Evolutionary conservation across 139 green algal genomes (phyloP).

Genomic region (Pseudopediastrum boryanum): DNA sequence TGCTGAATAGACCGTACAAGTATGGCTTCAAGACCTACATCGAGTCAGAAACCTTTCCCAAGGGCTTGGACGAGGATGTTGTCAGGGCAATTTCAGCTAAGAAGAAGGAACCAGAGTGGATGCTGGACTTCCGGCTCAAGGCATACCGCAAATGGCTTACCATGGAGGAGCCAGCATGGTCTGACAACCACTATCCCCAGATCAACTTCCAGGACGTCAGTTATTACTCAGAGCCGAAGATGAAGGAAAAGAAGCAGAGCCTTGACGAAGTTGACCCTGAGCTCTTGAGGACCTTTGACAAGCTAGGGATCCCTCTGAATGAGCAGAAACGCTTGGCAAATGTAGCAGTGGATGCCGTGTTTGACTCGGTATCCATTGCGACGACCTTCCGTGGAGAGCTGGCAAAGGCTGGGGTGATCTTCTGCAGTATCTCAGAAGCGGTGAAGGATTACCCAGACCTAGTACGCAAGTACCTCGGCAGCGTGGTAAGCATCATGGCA

Average conservation of each 20-base stretch:
- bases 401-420: conserved; percentile 94
- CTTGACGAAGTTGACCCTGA: conserved; percentile 98
- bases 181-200: conserved; percentile 85
- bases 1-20: conserved; percentile 91
- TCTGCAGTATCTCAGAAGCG: conserved; percentile 96
- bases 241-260: conserved; percentile 85
- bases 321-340: conserved; percentile 99
- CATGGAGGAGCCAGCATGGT: conserved; percentile 94
- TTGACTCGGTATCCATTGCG: conserved; percentile 98
- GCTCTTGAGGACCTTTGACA: conserved; percentile 95
- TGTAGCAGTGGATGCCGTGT: conserved; percentile 98
- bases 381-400: conserved; percentile 98
- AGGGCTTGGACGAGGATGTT: conserved; percentile 93
- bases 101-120: conserved; percentile 99
- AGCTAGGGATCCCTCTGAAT: conserved; percentile 96
- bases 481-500: conserved; percentile 70
- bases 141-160: conserved; percentile 96
- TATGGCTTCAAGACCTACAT: conserved; percentile 95
- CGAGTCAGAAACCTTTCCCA: conserved; percentile 86
- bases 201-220: conserved; percentile 91
- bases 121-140: conserved; percentile 97
- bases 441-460: conserved; percentile 96
- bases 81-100: conserved; percentile 96
- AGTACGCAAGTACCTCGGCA: conserved; percentile 90
- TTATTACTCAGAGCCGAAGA: conserved; percentile 98